Evolutionary conservation across 352 stramenopile genomes (phyloP), one percentile per base, ranked within the genome.

Genomic region (Phytophthora hibernalis): DNA sequence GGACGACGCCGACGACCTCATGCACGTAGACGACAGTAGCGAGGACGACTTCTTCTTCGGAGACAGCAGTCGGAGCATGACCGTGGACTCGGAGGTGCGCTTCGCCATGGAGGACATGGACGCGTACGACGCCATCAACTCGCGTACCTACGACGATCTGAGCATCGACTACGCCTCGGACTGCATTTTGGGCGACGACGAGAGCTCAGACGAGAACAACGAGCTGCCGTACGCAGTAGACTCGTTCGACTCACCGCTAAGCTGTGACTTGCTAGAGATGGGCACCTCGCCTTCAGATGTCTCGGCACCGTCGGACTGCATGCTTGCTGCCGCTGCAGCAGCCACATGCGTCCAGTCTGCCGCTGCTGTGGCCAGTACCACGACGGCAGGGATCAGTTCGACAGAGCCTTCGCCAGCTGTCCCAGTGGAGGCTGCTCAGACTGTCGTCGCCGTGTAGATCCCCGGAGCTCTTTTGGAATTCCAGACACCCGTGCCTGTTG

Each of bases 21-120:
- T 90, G 68, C 68, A 82, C 42, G 69, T 79, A 51, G 69, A 86
- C 26, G 76, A 89, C 54, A 78, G 77, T 56, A 74, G 76, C 20
- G 75, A 84, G 0, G 76, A 87, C 30, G 80, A 83, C 50, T 90
- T 85, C 53, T 90, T 89, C 61, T 82, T 75, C 38, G 71, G 61
- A 5, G 28, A 53, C 15, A 81, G 76, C 51, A 68, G 43, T 53
- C 67, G 79, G 8, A 83, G 67, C 33, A 71, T 84, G 64, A 43
- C 78, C 9, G 67, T 82, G 8, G 80, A 91, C 53, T 71, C 73
- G 2, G 82, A 91, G 20, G 71, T 87, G 18, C 78, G 77, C 6
- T 92, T 83, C 54, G 69, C 77, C 9, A 89, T 92, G 80, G 81
- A 92, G 47, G 77, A 93, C 44, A 89, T 93, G 61, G 82, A 91